Percentiles rank a stretch among this genome's conserved stretches.
phyloP scores from a whole-genome alignment of 495 filamentous ascomycete species.

The Haplographium delicatum region DNA sequence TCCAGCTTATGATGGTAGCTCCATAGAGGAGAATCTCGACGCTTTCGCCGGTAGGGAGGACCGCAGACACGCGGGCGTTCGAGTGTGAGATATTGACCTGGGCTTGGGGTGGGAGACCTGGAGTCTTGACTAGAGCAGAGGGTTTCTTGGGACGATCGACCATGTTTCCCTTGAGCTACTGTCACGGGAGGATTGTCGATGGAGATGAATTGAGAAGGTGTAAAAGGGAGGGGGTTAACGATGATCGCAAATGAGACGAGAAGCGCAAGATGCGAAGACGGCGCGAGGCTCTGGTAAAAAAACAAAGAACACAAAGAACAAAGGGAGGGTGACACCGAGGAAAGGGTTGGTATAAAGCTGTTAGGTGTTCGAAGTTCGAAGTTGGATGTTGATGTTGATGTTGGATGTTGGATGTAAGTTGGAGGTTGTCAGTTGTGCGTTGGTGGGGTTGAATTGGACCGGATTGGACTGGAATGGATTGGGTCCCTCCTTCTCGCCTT shows the following conservation, averaged over 20 bases:
- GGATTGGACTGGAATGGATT: slow-evolving; percentile 8
- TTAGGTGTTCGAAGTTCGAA: too few species aligned
- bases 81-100: slow-evolving; percentile 62
- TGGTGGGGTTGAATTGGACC: neutral
- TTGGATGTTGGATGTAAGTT: too few species aligned
- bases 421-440: too few species aligned
- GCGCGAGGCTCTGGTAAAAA: neutral
- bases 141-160: slow-evolving; percentile 86
- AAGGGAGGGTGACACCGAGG: neutral
- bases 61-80: slow-evolving; percentile 61
- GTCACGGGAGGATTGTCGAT: neutral
- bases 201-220: neutral
- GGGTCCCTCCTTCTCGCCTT: slow-evolving; percentile 12
- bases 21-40: slow-evolving; percentile 83
- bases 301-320: neutral
- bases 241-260: neutral
- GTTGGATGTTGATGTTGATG: too few species aligned
- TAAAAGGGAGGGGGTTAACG: neutral
- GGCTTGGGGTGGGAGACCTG: slow-evolving; percentile 57
- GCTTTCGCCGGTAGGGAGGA: slow-evolving; percentile 77
- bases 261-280: neutral
- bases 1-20: slow-evolving; percentile 92
- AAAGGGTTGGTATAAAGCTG: too few species aligned
- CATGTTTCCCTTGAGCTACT: slow-evolving; percentile 40
- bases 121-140: slow-evolving; percentile 64